These are phyloP conservation scores for Scheffersomyces stipitis DNA, from an alignment of 805 yeast species.

Conservation along the genomic window DNA sequence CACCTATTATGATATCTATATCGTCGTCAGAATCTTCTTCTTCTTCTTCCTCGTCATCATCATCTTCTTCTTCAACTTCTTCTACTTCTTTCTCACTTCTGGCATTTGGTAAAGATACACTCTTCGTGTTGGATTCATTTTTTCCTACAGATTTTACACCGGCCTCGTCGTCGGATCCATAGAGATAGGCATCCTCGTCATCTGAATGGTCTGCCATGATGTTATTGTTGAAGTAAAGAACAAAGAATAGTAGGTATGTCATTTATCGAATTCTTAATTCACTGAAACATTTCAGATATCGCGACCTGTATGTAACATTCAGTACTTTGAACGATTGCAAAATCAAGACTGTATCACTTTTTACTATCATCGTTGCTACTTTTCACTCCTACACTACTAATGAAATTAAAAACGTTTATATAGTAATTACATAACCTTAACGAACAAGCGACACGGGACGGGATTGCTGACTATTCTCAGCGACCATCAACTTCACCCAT, in stretches of 20 bases:
- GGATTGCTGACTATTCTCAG: slow-evolving; percentile 12
- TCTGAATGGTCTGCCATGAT: slow-evolving; percentile 31
- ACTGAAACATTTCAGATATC: too few species aligned
- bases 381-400: too few species aligned
- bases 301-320: too few species aligned
- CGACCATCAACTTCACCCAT: slow-evolving; percentile 55
- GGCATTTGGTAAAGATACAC: slow-evolving; percentile 16
- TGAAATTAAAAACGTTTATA: too few species aligned
- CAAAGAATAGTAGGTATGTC: too few species aligned
- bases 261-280: too few species aligned
- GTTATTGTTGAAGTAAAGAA: too few species aligned
- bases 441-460: too few species aligned
- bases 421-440: too few species aligned
- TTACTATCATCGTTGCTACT: too few species aligned
- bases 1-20: slow-evolving; percentile 77
- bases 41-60: slow-evolving; percentile 44
- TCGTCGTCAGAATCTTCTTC: slow-evolving; percentile 61
- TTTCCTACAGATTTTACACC: slow-evolving; percentile 22
- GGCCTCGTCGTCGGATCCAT: slow-evolving; percentile 52
- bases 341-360: too few species aligned
- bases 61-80: slow-evolving; percentile 36
- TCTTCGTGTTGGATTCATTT: slow-evolving; percentile 29
- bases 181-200: slow-evolving; percentile 69
- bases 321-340: too few species aligned
- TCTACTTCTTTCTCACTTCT: slow-evolving; percentile 8